Percentiles rank a stretch among this genome's conserved stretches.
Conservation (phyloP, 495 filamentous ascomycete genomes). For the Aspergillus baeticus region DNA sequence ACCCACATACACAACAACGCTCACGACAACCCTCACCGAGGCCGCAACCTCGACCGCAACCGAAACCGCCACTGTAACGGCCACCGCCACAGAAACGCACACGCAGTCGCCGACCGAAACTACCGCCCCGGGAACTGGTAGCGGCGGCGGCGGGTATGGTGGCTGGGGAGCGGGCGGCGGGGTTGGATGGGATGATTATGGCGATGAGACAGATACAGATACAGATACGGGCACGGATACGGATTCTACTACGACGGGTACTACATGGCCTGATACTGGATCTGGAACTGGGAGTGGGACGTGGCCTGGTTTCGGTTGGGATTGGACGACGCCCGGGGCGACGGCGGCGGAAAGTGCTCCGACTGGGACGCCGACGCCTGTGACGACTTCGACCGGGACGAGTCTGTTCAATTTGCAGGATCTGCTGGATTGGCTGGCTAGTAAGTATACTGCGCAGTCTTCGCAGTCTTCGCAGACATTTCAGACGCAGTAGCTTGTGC, state of each 20-base stretch:
- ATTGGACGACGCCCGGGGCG: neutral
- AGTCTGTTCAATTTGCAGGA: constrained; percentile 2
- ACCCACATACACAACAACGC: neutral
- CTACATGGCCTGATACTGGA: neutral
- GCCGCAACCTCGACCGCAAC: neutral
- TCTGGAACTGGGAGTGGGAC: neutral
- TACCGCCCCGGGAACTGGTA: neutral
- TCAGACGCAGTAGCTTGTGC: too few relatives aligned
- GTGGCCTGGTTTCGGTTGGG: neutral
- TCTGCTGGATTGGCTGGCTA: constrained; percentile 4
- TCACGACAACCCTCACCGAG: neutral
- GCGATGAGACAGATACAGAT: neutral
- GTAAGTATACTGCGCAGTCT: neutral
- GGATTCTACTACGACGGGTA: neutral
- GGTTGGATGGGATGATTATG: neutral
- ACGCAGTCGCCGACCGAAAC: neutral
- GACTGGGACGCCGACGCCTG: neutral
- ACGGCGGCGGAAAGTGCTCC: neutral
- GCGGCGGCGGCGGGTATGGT: too few relatives aligned
- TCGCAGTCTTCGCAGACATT: neutral
- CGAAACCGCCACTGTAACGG: neutral
- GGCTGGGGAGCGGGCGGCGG: too few relatives aligned
- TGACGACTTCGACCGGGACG: neutral
- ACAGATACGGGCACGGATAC: neutral
- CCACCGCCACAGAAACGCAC: neutral